Conservation (phyloP, 2,329 filamentous ascomycete genomes). For the Neofusicoccum sp. region DNA sequence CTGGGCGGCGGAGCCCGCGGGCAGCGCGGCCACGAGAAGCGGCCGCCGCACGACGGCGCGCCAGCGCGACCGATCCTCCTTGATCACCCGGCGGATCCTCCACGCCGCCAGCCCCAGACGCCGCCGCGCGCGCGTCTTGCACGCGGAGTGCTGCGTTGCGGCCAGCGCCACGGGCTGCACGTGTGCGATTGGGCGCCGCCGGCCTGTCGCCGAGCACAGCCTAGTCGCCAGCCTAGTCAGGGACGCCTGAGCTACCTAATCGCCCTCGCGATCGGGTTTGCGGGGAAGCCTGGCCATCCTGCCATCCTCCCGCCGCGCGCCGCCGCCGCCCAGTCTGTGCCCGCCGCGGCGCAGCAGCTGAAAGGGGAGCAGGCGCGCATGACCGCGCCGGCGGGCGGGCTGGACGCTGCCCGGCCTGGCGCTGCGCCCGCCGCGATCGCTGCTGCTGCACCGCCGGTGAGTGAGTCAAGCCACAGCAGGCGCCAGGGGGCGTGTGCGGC, state of each 20-base stretch:
- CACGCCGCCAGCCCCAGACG: not conserved
- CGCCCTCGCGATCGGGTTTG: not conserved
- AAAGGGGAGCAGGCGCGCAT: not conserved
- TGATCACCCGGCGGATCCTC: slow-evolving; percentile 12
- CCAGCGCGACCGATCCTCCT: not conserved
- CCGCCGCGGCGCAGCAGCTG: not conserved
- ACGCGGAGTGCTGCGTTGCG: not conserved
- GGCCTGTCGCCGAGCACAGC: not conserved
- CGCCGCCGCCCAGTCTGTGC: not conserved
- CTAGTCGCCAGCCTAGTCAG: not conserved
- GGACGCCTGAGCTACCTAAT: slow-evolving; percentile 5
- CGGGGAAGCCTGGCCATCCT: slow-evolving; percentile 13
- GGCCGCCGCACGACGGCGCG: not conserved
- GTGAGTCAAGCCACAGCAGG: slow-evolving; percentile 1
- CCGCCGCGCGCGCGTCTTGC: not conserved
- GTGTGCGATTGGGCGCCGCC: not conserved
- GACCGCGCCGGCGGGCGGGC: not conserved
- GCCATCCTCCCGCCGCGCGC: not conserved
- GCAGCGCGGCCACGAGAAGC: not conserved
- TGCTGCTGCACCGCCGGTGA: not conserved
- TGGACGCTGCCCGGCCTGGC: too few species aligned
- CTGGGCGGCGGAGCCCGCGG: too few species aligned
- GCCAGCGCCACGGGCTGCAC: not conserved
- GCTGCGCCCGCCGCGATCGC: too few species aligned
- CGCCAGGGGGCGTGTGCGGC: not conserved